These are phyloP conservation scores for Xanthoparmelia taractica DNA, from an alignment of 495 filamentous ascomycete genomes.

Conservation along the genomic window DNA sequence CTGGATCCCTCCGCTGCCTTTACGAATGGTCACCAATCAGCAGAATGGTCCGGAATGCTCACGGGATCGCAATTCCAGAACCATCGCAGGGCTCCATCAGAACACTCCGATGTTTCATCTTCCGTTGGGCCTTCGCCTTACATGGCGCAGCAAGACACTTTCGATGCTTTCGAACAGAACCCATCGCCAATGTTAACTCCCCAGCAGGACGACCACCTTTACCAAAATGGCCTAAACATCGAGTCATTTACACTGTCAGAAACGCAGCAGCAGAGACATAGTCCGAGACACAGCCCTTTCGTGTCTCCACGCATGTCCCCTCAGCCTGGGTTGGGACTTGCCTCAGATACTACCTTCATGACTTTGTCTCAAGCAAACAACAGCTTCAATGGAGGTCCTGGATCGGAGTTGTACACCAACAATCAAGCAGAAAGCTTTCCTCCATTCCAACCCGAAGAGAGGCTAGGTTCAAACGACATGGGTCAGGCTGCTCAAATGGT, in stretches of 20 bases:
- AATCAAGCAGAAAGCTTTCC: slow-evolving; percentile 49
- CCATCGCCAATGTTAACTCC: slow-evolving; percentile 74
- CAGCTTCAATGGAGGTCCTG: slow-evolving; percentile 41
- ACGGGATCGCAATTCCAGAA: slow-evolving; percentile 48
- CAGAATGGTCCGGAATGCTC: slow-evolving; percentile 59
- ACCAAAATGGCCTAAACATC: slow-evolving; percentile 67
- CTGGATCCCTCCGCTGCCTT: slow-evolving; percentile 72
- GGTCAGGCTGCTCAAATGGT: slow-evolving; percentile 68
- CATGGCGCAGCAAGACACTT: slow-evolving; percentile 67
- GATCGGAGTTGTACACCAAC: slow-evolving; percentile 49
- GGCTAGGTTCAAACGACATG: slow-evolving; percentile 44
- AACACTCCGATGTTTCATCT: slow-evolving; percentile 81
- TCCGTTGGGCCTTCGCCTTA: slow-evolving; percentile 76
- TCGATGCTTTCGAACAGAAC: slow-evolving; percentile 63
- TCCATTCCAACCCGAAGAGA: slow-evolving; percentile 25
- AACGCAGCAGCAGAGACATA: slow-evolving; percentile 50
- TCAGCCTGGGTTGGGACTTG: slow-evolving; percentile 52
- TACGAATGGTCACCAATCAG: slow-evolving; percentile 49
- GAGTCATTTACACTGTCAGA: slow-evolving; percentile 79
- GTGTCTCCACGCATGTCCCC: slow-evolving; percentile 76
- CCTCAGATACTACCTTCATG: slow-evolving; percentile 45
- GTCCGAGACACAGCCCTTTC: slow-evolving; percentile 76
- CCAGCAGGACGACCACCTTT: slow-evolving; percentile 61
- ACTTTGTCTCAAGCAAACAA: slow-evolving; percentile 39
- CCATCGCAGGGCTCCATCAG: slow-evolving; percentile 79